Conservation (phyloP, 2,329 filamentous ascomycete species). For the Scedosporium dehoogii region DNA sequence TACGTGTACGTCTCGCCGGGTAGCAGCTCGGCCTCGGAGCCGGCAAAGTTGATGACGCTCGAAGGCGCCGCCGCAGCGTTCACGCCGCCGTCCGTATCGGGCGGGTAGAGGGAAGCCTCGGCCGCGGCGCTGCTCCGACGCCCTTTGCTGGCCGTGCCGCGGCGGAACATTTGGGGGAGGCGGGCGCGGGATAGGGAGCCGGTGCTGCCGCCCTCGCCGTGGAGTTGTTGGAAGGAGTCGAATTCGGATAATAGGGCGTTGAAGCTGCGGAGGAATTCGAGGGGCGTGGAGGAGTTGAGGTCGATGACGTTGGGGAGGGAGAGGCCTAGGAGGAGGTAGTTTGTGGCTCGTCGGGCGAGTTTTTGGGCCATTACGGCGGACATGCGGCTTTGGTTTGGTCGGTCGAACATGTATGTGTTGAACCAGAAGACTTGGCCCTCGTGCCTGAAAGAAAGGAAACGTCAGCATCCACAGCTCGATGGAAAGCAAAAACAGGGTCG, state of each 20-base stretch:
- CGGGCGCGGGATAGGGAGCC: slow-evolving; percentile 66
- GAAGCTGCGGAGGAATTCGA: slow-evolving; percentile 80
- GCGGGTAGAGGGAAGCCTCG: slow-evolving; percentile 19
- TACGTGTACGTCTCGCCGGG: slow-evolving; percentile 82
- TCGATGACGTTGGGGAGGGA: slow-evolving; percentile 86
- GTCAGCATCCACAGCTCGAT: neutral
- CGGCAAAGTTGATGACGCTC: slow-evolving; percentile 46
- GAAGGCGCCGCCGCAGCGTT: slow-evolving; percentile 18
- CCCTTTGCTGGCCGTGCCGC: slow-evolving; percentile 49
- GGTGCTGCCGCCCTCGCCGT: slow-evolving; percentile 65
- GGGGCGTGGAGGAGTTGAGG: slow-evolving; percentile 66
- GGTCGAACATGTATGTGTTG: slow-evolving; percentile 89
- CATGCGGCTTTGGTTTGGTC: slow-evolving; percentile 67
- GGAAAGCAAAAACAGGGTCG: too few relatives aligned
- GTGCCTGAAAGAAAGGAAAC: slow-evolving; percentile 48
- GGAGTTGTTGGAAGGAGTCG: slow-evolving; percentile 83
- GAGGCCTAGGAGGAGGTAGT: slow-evolving; percentile 85
- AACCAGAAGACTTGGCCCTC: slow-evolving; percentile 97
- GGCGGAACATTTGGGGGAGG: slow-evolving; percentile 75
- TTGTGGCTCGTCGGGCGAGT: slow-evolving; percentile 80
- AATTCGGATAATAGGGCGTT: slow-evolving; percentile 84
- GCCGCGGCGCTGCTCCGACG: slow-evolving; percentile 40
- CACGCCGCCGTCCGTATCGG: slow-evolving; percentile 18
- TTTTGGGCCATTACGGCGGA: slow-evolving; percentile 79
- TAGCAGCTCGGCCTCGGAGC: slow-evolving; percentile 54